Evolutionary conservation across 192 early-diverging fungal species (phyloP), one percentile per base, ranked within the genome.

Genomic region (Backusella psychrophila): DNA sequence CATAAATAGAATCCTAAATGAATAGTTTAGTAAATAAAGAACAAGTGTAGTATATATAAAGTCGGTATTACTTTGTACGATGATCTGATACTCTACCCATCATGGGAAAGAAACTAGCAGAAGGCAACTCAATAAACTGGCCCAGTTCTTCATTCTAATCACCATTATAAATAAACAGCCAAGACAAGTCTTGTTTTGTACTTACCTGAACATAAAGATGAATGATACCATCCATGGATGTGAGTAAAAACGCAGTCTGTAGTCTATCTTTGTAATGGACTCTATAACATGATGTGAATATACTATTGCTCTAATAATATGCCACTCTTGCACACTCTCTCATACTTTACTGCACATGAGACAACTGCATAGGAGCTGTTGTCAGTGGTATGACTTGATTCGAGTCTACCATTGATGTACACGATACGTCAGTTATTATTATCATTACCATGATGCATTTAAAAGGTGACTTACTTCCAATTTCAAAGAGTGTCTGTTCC

Each of bases 331-430:
- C 9, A 39, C 9, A 35, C 59, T 11, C n/a, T 56, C 31, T 56
- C 31, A 39, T 42, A 42, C 17, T 63, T 78, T 79, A 83, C 82
- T 63, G 38, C 0, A 75, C 67, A 44, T 83, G 82, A 31, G 75
- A 67, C 29, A 83, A 38, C 11, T 83, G 82, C 82, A 83, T 83
- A 14, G 82, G 82, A 21, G 82, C 75, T 66, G 63, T 14, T 34
- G 39, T 59, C 14, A 83, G 49, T 0, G 70, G 71, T 17, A 83
- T 80, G 14, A 83, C n/a, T 56, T 83, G 82, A 12, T 49, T 77
- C 0, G 82, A 76, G 1, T 44, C 81, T 80, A 71, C 35, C 39
- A 11, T 8, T 3, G 11, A 56, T 34, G 31, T 42, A 56, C 29
- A 66, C 29, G 14, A 44, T 19, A 44, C 12, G 42, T 4, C 14